Evolutionary conservation across 306 rosid genomes (phyloP), one percentile per base, ranked within the genome.

Genomic region (Sphenostylis stenocarpa): DNA sequence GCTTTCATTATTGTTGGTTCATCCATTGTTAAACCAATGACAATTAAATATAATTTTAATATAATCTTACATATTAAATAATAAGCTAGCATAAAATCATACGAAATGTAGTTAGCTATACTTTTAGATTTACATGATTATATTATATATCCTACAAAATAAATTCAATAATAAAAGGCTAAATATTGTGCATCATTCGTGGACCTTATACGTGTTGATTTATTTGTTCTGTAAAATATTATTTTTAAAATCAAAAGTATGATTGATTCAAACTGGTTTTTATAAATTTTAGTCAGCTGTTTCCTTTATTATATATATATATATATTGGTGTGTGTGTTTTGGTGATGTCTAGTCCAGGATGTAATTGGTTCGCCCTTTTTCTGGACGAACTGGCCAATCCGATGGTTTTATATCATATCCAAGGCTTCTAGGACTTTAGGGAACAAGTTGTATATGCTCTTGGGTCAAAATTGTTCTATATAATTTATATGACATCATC

Each of bases 401-500:
- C 1, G 0, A n/a, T 63, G 48, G 48, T 63, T 17, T 36, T 63
- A n/a, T 10, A 17, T 63, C 48, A n/a, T 20, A 38, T 65, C 33
- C 70, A 39, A 11, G 33, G 34, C 55, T 67, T 76, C 48, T 31
- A 45, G 61, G 61, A 43, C 48, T 77, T 67, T 47, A 73, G 63
- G 67, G 7, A 49, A 16, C 56, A 56, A 77, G 65, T 15, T 67
- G 36, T 76, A 29, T 57, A 33, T 67, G 31, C 41, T 72, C 80
- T 61, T 77, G 41, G 26, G 24, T 72, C n/a, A 41, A 68, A 72
- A 41, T 60, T 73, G 36, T 77, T 44, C 61, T 55, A 39, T 52
- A 23, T 26, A 49, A 41, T 65, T 31, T 24, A 29, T 72, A 51
- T 45, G 56, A 72, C 77, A 28, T 78, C 53, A 61, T 38, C 52